Evolutionary conservation across 805 yeast species (phyloP), one percentile per base, ranked within the genome.

Genomic region (Saccharomycopsis fermentans): DNA sequence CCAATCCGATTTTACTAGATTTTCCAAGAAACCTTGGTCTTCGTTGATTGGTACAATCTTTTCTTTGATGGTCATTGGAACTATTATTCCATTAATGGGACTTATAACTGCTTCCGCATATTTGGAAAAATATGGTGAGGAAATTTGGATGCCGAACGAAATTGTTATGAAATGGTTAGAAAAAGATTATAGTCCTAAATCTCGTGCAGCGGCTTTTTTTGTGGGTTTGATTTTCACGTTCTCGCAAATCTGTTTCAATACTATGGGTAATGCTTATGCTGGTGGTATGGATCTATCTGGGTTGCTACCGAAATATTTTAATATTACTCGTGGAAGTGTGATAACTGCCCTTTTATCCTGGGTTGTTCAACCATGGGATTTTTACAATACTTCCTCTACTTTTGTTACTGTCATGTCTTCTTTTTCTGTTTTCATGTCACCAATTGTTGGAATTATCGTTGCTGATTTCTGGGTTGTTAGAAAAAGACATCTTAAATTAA

Each of bases 311-410:
- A 68, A 70, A 58, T 75, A 71, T 60, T 65, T 78, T 61, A 74
- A 74, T 62, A 70, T 78, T 55, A 68, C 70, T 50, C 67, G 81
- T 50, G 84, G 83, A 21, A 76, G 80, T 34, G 69, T 71, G 65
- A 63, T 77, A 56, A 74, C 73, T 21, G 68, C 75, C 4, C 64
- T 73, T 54, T 64, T 74, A 2, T 69, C 73, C 32, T 69, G 73
- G 68, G 68, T 66, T 12, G 63, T 69, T 34, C 73, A 72, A 59
- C 80, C 80, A 11, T 76, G 80, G 80, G 67, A 66, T 39, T 66
- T 75, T 32, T 67, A 69, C 32, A 67, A 71, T 50, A 66, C 72
- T 29, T 69, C 77, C 1, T 64, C 72, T 4, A 66, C 66, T 9
- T 74, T 76, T 63, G 64, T 71, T 37, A 67, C 67, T 6, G 71